phyloP scores from a whole-genome alignment of 1,139 yeast genomes.

The Kazachstania sp. region DNA sequence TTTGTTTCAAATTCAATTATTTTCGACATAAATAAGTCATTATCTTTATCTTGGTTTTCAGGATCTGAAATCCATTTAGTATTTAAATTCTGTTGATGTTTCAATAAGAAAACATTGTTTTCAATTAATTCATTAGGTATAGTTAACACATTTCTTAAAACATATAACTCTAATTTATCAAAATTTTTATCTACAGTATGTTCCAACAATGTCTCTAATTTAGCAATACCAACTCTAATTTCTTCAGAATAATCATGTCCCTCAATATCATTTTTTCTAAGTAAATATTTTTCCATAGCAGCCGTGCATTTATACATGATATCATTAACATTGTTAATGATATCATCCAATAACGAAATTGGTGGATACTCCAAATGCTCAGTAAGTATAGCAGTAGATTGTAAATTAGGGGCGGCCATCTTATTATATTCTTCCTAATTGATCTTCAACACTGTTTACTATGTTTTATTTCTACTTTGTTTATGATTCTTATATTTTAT shows the following conservation, averaged over 20 bases:
- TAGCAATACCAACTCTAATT: conserved; percentile 68
- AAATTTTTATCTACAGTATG: conserved; percentile 74
- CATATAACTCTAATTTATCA: conserved; percentile 79
- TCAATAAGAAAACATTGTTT: conserved; percentile 57
- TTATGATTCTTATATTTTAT: not conserved
- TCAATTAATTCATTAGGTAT: conserved; percentile 62
- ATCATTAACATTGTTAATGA: conserved; percentile 81
- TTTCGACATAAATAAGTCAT: conserved; percentile 13
- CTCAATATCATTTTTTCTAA: conserved; percentile 25
- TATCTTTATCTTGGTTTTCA: conserved; percentile 15
- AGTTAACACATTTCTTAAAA: conserved; percentile 64
- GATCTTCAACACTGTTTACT: too few relatives aligned
- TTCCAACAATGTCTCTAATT: conserved; percentile 70
- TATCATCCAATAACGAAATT: conserved; percentile 76
- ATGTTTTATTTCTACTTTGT: too few relatives aligned
- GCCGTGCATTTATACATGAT: conserved; percentile 75
- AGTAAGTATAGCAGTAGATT: conserved; percentile 55
- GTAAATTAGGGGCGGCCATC: conserved; percentile 37
- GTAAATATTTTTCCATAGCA: conserved; percentile 64
- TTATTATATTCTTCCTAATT: too few relatives aligned
- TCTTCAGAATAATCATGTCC: conserved; percentile 37
- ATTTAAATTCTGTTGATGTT: conserved; percentile 54
- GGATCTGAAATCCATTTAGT: not conserved
- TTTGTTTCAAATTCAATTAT: conserved; percentile 15
- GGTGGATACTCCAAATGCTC: conserved; percentile 89